Conservation (phyloP, 148 eudicot genomes). For the Bassia scoparia region DNA sequence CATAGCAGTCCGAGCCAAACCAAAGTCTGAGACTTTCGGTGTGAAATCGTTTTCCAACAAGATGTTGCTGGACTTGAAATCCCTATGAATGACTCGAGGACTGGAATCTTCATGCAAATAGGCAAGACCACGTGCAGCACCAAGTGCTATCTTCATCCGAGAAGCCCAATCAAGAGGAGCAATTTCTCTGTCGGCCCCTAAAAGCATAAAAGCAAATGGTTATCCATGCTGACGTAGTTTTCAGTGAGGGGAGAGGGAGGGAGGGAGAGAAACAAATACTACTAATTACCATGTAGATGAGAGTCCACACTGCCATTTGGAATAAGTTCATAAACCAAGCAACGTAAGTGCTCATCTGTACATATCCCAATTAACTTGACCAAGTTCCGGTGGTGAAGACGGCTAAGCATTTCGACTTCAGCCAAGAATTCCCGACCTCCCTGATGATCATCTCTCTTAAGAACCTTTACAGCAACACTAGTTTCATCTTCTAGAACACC, state of each 20-base stretch:
- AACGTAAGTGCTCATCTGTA: constrained; percentile 61
- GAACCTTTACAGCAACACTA: constrained; percentile 76
- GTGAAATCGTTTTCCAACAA: constrained; percentile 86
- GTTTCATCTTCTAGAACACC: constrained; percentile 78
- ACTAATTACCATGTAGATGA: constrained; percentile 72
- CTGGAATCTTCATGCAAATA: constrained; percentile 97
- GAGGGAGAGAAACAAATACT: not conserved
- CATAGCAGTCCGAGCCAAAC: constrained; percentile 78
- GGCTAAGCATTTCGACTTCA: constrained; percentile 94
- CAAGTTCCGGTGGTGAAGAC: constrained; percentile 90
- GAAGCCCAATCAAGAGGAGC: constrained; percentile 84
- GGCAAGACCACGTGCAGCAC: constrained; percentile 95
- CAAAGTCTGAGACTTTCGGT: constrained; percentile 98
- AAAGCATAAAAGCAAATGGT: constrained; percentile 2
- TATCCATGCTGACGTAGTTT: not conserved
- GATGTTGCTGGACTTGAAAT: constrained; percentile 92
- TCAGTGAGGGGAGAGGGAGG: not conserved
- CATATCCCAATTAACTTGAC: constrained; percentile 90
- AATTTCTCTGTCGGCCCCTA: constrained; percentile 63
- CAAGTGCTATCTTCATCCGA: constrained; percentile 78
- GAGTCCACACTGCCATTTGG: constrained; percentile 92
- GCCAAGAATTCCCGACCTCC: constrained; percentile 91
- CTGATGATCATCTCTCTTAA: constrained; percentile 86
- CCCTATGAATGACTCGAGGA: constrained; percentile 93
- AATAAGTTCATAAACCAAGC: constrained; percentile 80